These are phyloP conservation scores for Wickerhamiella bombiphila DNA, from an alignment of 805 yeast species.

Conservation along the genomic window DNA sequence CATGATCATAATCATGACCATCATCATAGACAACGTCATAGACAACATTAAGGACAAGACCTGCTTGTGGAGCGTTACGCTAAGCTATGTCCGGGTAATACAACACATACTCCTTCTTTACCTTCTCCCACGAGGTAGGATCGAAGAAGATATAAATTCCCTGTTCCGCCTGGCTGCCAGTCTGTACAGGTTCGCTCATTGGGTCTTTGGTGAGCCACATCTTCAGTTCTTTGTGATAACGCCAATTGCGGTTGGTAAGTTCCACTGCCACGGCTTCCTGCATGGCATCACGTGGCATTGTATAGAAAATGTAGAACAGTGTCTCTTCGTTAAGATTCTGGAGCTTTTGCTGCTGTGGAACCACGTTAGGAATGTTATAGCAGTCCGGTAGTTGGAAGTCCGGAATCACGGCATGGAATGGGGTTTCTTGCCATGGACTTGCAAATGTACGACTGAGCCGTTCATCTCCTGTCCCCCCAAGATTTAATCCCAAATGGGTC, in stretches of 20 bases:
- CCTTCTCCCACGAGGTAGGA: constrained; percentile 91
- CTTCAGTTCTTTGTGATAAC: constrained; percentile 88
- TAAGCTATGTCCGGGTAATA: constrained; percentile 50
- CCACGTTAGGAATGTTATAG: constrained; percentile 30
- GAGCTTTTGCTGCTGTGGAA: constrained; percentile 31
- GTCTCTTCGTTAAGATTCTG: constrained; percentile 72
- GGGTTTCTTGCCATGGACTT: constrained; percentile 87
- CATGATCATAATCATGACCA: too few relatives aligned
- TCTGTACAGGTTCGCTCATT: constrained; percentile 68
- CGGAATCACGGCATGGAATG: constrained; percentile 85
- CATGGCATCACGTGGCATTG: constrained; percentile 79
- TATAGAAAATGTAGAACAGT: constrained; percentile 80
- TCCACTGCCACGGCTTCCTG: constrained; percentile 93
- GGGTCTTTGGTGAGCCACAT: constrained; percentile 96
- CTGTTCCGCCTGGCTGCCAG: constrained; percentile 73
- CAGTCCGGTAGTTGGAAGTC: constrained; percentile 51
- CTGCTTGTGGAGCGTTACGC: too few relatives aligned
- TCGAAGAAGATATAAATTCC: constrained; percentile 92
- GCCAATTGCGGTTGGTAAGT: constrained; percentile 85
- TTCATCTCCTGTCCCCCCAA: constrained; percentile 27
- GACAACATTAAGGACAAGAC: too few relatives aligned
- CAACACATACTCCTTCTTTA: constrained; percentile 53
- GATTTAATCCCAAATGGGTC: constrained; percentile 48
- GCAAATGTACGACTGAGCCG: constrained; percentile 53
- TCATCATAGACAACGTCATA: too few relatives aligned